Evolutionary conservation across 179 eudicot species (phyloP), one percentile per base, ranked within the genome.

Genomic region (Pouteria campechiana): DNA sequence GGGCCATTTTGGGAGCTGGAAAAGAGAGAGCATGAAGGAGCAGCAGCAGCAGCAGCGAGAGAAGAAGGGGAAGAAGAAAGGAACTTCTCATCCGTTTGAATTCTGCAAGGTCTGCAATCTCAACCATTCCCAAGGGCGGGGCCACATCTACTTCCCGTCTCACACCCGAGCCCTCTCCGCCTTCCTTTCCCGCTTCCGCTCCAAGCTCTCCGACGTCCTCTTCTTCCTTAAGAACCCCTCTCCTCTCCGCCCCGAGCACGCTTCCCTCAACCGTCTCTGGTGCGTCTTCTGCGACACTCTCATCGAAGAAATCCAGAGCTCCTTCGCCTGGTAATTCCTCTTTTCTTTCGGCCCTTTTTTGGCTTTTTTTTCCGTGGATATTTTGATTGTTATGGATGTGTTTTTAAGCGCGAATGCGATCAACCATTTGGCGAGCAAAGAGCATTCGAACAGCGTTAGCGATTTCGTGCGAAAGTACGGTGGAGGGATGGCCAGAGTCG

Each of bases 381-480:
- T 19, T 47, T 35, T 43, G 37, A 9, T n/a, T n/a, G n/a, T n/a
- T 40, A 39, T 32, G 3, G 28, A 10, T 49, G 55, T 30, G 28
- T 37, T 11, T 55, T 55, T 34, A 29, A 85, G 97, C 54, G 76
- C 56, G 42, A 81, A 78, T 58, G 93, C 70, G 4, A 85, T 89
- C 32, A 44, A 48, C 55, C 97, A 89, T 70, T 73, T 85, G 55
- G 79, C 86, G 5, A 68, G 79, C 29, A 74, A 20, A 44, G 86
- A 78, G 36, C 97, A 89, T 55, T 51, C 79, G 73, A 78, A 78
- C 77, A 74, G 64, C 36, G 55, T 78, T 56, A 85, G 78, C 76
- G 75, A 68, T 52, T 89, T 89, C 52, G 36, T 89, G 44, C 81
- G 97, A 93, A 85, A 76, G 41, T 68, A 78, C 34, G 86, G 95